Conservation (phyloP, 306 rosid genomes). For the Vicia faba region DNA sequence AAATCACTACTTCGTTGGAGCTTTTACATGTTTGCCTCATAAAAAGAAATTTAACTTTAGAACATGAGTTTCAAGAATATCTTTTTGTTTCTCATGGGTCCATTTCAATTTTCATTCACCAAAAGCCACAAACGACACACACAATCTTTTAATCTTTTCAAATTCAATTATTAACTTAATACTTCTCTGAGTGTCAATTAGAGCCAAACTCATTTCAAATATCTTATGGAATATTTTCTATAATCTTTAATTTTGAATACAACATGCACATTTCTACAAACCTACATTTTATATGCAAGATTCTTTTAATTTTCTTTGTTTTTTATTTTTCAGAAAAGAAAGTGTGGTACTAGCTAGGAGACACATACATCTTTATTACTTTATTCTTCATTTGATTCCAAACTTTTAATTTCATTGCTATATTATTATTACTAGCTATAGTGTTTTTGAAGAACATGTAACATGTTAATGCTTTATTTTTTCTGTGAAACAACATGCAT, state of each 20-base stretch:
- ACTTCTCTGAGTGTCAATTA: not conserved
- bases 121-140: constrained; percentile 28
- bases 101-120: constrained; percentile 34
- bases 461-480: constrained; percentile 47
- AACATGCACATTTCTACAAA: not conserved
- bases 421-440: constrained; percentile 25
- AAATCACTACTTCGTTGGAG: constrained; percentile 5
- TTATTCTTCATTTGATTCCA: constrained; percentile 74
- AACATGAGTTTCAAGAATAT: constrained; percentile 40
- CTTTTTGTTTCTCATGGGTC: constrained; percentile 48
- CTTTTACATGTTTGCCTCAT: constrained; percentile 36
- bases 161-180: not conserved
- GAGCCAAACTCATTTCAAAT: constrained; percentile 43
- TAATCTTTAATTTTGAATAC: constrained; percentile 40
- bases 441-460: constrained; percentile 8
- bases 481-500: constrained; percentile 58
- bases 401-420: constrained; percentile 43
- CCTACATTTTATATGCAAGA: constrained; percentile 15
- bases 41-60: constrained; percentile 57
- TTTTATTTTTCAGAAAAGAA: constrained; percentile 19
- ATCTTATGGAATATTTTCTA: constrained; percentile 31
- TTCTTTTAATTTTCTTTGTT: constrained; percentile 21
- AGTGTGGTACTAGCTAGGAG: constrained; percentile 45
- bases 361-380: constrained; percentile 62
- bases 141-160: not conserved